Base-by-base conservation (phyloP, 495 filamentous ascomycete genomes). In the Parathielavia appendiculata region DNA sequence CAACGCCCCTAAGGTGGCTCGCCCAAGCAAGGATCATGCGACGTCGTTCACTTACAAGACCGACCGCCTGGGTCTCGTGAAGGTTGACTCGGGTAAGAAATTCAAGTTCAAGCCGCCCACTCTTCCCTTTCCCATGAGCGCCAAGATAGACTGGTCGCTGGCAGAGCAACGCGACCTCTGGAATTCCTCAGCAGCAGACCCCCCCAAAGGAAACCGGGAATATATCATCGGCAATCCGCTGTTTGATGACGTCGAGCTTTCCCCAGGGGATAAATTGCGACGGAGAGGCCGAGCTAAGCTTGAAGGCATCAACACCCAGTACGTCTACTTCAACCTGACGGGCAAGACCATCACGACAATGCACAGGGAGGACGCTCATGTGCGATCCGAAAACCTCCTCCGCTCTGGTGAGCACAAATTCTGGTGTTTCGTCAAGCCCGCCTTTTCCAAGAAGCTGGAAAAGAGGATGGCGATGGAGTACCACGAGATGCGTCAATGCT, bases 181-280 rank as follows among this genome's bases (percentile, higher is more conserved):
- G 68, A 71, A 71, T 34, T 54, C 62, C 4, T 64, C 66, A 6
- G 68, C 68, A 13, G 50, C 49, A 8, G 39, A 64, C 22, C 68
- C 68, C 3, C 68, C 68, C 1, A 62, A 61, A 14, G 68, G 68
- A 7, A 56, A 54, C 6, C 44, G 57, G 49, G 58, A 62, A 0
- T 71, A 71, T 55, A 71, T 71, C 51, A 71, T 71, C 39, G 68
- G 68, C 32, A 71, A 71, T 23, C 68, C 68, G n/a, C 57, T 71
- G 32, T 71, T 71, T 26, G 45, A 62, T 9, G 68, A 71, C 43
- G 57, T 68, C 40, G 66, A 69, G 60, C 62, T 71, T 12, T 62
- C 61, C 30, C 66, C 68, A 4, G 68, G 68, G 40, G 61, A 71
- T 38, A 71, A 69, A 63, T 59, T 71, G 13, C 63, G 55, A 22